phyloP scores from a whole-genome alignment of 768 basidiomycete genomes.

The Collybia nuda region DNA sequence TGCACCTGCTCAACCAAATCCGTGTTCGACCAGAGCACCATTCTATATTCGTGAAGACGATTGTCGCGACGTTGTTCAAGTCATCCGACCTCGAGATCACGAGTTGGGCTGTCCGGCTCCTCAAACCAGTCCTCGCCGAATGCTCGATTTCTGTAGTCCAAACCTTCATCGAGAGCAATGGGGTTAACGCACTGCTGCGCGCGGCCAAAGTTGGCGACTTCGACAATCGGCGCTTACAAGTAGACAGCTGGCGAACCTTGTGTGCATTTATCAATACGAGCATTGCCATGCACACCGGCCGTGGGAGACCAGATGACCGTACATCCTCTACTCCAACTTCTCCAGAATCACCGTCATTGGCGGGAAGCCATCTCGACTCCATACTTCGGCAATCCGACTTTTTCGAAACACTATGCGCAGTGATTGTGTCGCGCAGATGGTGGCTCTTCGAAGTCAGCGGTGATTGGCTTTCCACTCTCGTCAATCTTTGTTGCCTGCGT shows the following conservation, averaged over 20 bases:
- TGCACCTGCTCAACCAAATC: constrained; percentile 35
- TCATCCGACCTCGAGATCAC: constrained; percentile 30
- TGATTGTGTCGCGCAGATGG: constrained; percentile 30
- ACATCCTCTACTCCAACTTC: neutral
- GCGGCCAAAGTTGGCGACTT: constrained; percentile 30
- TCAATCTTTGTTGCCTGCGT: constrained; percentile 29
- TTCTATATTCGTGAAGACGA: constrained; percentile 25
- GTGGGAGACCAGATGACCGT: neutral
- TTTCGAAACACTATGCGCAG: constrained; percentile 31
- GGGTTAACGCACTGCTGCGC: constrained; percentile 32
- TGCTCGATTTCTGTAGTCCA: constrained; percentile 24
- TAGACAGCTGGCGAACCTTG: constrained; percentile 37
- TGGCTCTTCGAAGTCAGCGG: constrained; percentile 37
- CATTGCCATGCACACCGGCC: constrained; percentile 7
- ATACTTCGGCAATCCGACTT: constrained; percentile 39
- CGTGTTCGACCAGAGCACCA: constrained; percentile 20
- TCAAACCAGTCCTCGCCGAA: constrained; percentile 27
- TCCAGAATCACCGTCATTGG: constrained; percentile 8
- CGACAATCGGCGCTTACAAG: constrained; percentile 35
- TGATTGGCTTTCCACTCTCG: constrained; percentile 35
- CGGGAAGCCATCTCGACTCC: constrained; percentile 18
- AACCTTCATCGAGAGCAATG: constrained; percentile 30
- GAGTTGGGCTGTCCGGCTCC: constrained; percentile 32
- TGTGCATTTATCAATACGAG: constrained; percentile 33
- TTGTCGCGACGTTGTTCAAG: constrained; percentile 27